phyloP scores from a whole-genome alignment of 495 filamentous ascomycete species.

The Pyrenula aspistea region DNA sequence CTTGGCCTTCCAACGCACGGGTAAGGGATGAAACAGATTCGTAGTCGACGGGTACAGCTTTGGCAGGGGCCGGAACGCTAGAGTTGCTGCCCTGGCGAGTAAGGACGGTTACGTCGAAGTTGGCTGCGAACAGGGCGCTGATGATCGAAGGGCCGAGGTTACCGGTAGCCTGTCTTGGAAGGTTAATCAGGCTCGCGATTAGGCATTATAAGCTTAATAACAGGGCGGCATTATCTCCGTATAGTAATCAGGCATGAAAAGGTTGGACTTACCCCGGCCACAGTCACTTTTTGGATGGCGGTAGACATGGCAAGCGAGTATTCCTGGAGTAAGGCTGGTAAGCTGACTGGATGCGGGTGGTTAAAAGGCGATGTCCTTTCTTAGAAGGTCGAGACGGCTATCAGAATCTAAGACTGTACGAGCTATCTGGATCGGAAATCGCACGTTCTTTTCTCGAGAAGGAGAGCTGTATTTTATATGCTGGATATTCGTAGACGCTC shows the following conservation, averaged over 20 bases:
- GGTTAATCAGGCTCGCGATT: neutral
- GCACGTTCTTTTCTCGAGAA: too few species aligned
- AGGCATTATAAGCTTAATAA: neutral
- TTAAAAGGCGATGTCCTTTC: neutral
- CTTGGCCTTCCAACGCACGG: constrained; percentile 35
- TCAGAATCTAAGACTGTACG: too few species aligned
- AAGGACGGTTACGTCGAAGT: constrained; percentile 21
- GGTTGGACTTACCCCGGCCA: constrained; percentile 4
- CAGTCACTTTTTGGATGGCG: constrained; percentile 8
- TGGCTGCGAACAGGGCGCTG: constrained; percentile 14
- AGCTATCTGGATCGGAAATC: too few species aligned
- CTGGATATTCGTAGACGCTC: too few species aligned
- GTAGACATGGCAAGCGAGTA: neutral
- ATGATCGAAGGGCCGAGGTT: constrained; percentile 24
- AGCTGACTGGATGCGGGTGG: neutral
- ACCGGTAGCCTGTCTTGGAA: constrained; percentile 17
- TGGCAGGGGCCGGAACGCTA: constrained; percentile 6
- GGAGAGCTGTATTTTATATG: too few species aligned
- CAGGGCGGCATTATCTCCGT: neutral
- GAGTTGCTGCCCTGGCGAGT: constrained; percentile 18
- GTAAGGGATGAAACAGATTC: constrained; percentile 10
- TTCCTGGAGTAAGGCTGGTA: constrained; percentile 1
- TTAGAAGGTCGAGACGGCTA: neutral
- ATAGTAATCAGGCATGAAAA: neutral
- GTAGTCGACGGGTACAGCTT: constrained; percentile 7